These are phyloP conservation scores for Colletotrichum sp. DNA, from an alignment of 2,329 filamentous ascomycete genomes.

Conservation along the genomic window DNA sequence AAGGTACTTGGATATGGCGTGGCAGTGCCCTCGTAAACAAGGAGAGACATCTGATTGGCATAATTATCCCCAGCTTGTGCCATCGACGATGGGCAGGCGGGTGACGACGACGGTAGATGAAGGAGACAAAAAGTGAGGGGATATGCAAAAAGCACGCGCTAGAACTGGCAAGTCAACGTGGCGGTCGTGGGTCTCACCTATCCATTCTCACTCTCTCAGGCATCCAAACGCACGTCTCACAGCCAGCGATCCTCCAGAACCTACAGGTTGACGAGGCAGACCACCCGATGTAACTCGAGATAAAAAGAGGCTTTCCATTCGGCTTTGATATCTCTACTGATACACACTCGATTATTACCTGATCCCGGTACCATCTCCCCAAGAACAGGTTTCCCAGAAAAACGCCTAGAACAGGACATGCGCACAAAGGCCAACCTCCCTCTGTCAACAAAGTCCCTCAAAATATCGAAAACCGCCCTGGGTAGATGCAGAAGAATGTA, in stretches of 20 bases:
- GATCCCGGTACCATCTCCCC: background rate
- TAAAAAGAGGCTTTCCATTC: background rate
- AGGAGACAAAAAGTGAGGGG: background rate
- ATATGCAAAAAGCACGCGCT: background rate
- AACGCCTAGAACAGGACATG: background rate
- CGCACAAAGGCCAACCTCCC: background rate
- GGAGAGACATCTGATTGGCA: background rate
- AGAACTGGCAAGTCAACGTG: background rate
- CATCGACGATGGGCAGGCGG: background rate
- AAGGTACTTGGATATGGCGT: background rate
- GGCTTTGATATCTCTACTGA: background rate
- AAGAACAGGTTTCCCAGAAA: background rate
- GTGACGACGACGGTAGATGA: background rate
- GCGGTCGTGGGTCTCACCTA: constrained; percentile 11
- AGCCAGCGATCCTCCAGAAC: background rate
- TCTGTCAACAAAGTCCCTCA: background rate
- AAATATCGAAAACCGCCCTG: background rate
- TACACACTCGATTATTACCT: background rate
- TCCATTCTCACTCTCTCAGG: background rate
- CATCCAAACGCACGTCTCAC: background rate
- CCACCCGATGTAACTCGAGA: background rate
- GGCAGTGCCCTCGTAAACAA: background rate
- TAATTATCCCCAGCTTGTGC: background rate
- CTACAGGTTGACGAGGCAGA: background rate
- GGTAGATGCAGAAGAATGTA: constrained; percentile 14